These are phyloP conservation scores for Pythium brachiatum DNA, from an alignment of 352 stramenopile species.

Conservation along the genomic window DNA sequence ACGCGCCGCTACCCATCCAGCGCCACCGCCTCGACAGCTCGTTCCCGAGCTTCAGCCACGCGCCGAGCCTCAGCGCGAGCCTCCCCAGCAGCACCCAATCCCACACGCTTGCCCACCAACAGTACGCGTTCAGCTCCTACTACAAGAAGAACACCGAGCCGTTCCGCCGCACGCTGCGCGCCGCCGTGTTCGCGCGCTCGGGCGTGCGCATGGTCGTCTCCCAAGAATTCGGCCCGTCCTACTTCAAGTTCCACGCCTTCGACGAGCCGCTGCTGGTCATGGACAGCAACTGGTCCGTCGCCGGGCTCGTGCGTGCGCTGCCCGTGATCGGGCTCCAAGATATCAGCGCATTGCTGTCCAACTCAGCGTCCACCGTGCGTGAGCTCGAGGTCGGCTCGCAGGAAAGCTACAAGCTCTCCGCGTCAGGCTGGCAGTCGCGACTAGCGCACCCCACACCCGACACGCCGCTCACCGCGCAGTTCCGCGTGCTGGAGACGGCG, in stretches of 20 bases:
- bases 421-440: slow-evolving; percentile 28
- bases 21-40: slow-evolving; percentile 27
- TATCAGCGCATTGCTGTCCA: slow-evolving; percentile 35
- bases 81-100: not conserved
- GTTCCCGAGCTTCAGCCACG: slow-evolving; percentile 18
- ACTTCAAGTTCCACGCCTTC: slow-evolving; percentile 40
- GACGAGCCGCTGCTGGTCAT: slow-evolving; percentile 49
- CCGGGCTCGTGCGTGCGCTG: slow-evolving; percentile 30
- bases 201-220: slow-evolving; percentile 40
- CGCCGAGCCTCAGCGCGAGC: not conserved
- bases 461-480: slow-evolving; percentile 50
- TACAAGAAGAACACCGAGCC: slow-evolving; percentile 48
- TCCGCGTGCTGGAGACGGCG: slow-evolving; percentile 43
- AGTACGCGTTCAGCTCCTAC: slow-evolving; percentile 21
- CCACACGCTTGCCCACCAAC: not conserved
- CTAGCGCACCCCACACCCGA: slow-evolving; percentile 25
- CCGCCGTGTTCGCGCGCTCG: slow-evolving; percentile 48
- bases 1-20: slow-evolving; percentile 47
- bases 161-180: slow-evolving; percentile 49
- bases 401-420: slow-evolving; percentile 33
- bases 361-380: slow-evolving; percentile 31
- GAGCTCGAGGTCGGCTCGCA: slow-evolving; percentile 41
- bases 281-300: slow-evolving; percentile 32
- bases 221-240: slow-evolving; percentile 31
- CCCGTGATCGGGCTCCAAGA: slow-evolving; percentile 34